Evolutionary conservation across 2,329 filamentous ascomycete species (phyloP).

Genomic region (Zelopaecilomyces penicillatus): DNA sequence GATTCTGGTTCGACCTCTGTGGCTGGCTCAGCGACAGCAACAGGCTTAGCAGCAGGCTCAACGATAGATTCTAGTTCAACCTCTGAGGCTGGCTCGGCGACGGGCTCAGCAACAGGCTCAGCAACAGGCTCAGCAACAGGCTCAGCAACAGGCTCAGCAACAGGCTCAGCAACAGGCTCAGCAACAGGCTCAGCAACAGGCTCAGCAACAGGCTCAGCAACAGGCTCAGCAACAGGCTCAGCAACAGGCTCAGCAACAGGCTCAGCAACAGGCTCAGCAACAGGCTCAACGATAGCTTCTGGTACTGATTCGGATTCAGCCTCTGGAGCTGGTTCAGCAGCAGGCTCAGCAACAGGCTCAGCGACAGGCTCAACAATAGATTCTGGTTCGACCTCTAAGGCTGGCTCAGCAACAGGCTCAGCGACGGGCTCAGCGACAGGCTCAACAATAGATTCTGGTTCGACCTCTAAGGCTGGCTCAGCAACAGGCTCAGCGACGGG

Average conservation of each 20-base stretch:
- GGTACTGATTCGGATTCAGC: slow-evolving; percentile 10
- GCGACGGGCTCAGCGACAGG: not conserved
- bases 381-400: slow-evolving; percentile 5
- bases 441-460: not conserved
- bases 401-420: not conserved
- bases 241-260: not conserved
- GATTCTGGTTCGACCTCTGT: slow-evolving; percentile 1
- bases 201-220: slow-evolving; percentile 1
- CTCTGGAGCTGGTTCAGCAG: slow-evolving; percentile 4
- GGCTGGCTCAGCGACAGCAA: not conserved
- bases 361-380: slow-evolving; percentile 11
- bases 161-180: slow-evolving; percentile 8
- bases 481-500: slow-evolving; percentile 3
- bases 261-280: slow-evolving; percentile 6
- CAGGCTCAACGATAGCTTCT: slow-evolving; percentile 7
- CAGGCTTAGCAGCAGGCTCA: not conserved
- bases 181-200: slow-evolving; percentile 12
- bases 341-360: slow-evolving; percentile 3
- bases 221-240: not conserved
- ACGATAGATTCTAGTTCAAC: too few relatives aligned
- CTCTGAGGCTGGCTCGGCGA: not conserved
- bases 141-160: slow-evolving; percentile 1
- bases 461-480: not conserved
- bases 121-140: slow-evolving; percentile 7
- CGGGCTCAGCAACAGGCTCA: slow-evolving; percentile 7